Evolutionary conservation across 1,139 yeast species (phyloP).

Genomic region (Suhomyces choctaworum): DNA sequence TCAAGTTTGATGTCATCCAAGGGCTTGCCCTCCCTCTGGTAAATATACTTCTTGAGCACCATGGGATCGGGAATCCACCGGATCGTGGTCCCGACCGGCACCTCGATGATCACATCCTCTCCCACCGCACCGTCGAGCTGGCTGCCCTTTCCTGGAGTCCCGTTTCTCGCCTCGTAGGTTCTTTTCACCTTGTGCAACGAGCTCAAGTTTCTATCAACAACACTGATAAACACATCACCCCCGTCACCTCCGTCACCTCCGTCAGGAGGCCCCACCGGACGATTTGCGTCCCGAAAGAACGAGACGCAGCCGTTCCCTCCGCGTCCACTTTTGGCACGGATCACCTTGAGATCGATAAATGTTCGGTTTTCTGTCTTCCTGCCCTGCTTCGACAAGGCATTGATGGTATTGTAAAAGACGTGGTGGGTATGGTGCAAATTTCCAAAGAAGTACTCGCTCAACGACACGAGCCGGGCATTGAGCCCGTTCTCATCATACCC

Average conservation of each 20-base stretch:
- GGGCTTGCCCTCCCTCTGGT: conserved; percentile 26
- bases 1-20: conserved; percentile 32
- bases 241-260: conserved; percentile 99
- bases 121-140: conserved; percentile 88
- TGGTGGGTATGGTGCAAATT: conserved; percentile 46
- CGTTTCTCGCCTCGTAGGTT: conserved; percentile 70
- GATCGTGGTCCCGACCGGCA: conserved; percentile 88
- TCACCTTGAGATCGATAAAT: conserved; percentile 62
- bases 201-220: conserved; percentile 61
- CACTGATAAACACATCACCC: conserved; percentile 81
- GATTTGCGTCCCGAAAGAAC: conserved; percentile 81
- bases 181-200: conserved; percentile 70
- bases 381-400: conserved; percentile 30
- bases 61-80: conserved; percentile 84
- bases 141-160: conserved; percentile 66
- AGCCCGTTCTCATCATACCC: conserved; percentile 27
- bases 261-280: conserved; percentile 90
- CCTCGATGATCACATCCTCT: conserved; percentile 72
- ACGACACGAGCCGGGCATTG: conserved; percentile 24
- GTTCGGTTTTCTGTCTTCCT: conserved; percentile 41
- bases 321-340: conserved; percentile 69
- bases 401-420: conserved; percentile 32
- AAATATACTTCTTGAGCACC: conserved; percentile 38
- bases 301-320: conserved; percentile 92
- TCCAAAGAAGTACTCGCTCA: conserved; percentile 45